These are phyloP conservation scores for Neostapfia colusana DNA, from an alignment of 176 grass and related monocot species.

Conservation along the genomic window DNA sequence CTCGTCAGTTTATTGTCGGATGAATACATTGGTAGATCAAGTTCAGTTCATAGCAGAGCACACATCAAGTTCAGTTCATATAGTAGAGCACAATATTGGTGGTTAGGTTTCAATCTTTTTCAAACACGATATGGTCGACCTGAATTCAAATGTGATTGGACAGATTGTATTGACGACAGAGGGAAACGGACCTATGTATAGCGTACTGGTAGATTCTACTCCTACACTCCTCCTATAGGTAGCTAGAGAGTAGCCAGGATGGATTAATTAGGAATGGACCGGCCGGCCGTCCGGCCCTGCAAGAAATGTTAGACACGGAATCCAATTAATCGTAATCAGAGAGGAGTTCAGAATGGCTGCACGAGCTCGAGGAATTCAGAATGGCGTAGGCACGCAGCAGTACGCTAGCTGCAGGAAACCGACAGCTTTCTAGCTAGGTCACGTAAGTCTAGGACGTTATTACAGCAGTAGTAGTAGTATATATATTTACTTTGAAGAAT, in stretches of 20 bases:
- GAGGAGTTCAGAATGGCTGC: constrained; percentile 23
- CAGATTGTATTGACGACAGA: background rate
- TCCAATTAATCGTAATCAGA: constrained; percentile 16
- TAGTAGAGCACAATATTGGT: too few species aligned
- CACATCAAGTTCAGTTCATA: too few species aligned
- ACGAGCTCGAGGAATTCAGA: constrained; percentile 32
- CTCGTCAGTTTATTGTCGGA: too few species aligned
- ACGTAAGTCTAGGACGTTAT: background rate
- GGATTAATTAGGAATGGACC: constrained; percentile 41
- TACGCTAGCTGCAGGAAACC: background rate
- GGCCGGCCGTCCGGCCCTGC: constrained; percentile 28
- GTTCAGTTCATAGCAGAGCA: too few species aligned
- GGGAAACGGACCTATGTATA: background rate
- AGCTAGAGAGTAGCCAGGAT: background rate
- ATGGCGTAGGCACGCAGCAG: too few species aligned
- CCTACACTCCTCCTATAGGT: background rate
- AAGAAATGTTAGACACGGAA: constrained; percentile 42
- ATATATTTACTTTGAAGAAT: too few species aligned
- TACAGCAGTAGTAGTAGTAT: too few species aligned
- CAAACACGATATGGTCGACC: background rate
- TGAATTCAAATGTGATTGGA: background rate
- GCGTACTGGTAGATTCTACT: background rate
- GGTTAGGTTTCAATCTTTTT: background rate
- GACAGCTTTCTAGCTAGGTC: background rate
- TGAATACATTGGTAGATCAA: too few species aligned